Base-by-base conservation (phyloP, 2,329 filamentous ascomycete genomes). In the Cladophialophora psammophila region DNA sequence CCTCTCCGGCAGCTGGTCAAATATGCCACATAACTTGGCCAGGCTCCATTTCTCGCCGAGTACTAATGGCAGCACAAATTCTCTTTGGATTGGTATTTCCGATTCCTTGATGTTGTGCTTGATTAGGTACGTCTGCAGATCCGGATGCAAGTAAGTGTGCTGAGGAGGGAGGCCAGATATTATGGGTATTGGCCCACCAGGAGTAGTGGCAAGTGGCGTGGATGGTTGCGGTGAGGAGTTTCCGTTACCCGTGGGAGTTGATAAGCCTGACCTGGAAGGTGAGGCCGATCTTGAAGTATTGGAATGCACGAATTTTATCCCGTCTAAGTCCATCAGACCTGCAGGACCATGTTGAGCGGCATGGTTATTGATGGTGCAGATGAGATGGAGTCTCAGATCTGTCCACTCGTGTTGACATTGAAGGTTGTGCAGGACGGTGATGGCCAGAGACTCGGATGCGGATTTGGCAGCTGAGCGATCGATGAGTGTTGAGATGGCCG, bases 371-470 rank as follows among this genome's bases (percentile, higher is more conserved):
- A 62, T 63, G 26, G 57, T n/a, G 79, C 75, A 10, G 80, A 65
- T 40, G 35, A 67, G 52, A 57, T 71, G 62, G 15, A 86, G 77
- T 63, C 79, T 78, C n/a, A 90, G 78, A 36, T 81, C 79, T 40
- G 84, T 84, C 87, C 87, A 90, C 42, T 82, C 77, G 75, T 90
- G 87, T 75, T 89, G 86, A 77, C 88, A 80, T 74, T 85, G 82
- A 71, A 90, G 85, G 76, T 89, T 89, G 78, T 90, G 87, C 57
- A 85, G 81, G 72, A 88, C 81, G 76, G 89, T 86, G 56, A 85
- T 76, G 8, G 86, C 84, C 66, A 88, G 84, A 67, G 84, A 79
- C 60, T 76, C 72, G 65, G 74, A 68, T 5, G 78, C 75, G 48
- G 72, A 67, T 45, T 71, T 59, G 9, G 71, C 62, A 4, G 74